A percentile compares a stretch with the other conserved stretches of the same genome.
Evolutionary conservation across 768 basidiomycete genomes (phyloP).

Genomic region (Amyloporia xantha): DNA sequence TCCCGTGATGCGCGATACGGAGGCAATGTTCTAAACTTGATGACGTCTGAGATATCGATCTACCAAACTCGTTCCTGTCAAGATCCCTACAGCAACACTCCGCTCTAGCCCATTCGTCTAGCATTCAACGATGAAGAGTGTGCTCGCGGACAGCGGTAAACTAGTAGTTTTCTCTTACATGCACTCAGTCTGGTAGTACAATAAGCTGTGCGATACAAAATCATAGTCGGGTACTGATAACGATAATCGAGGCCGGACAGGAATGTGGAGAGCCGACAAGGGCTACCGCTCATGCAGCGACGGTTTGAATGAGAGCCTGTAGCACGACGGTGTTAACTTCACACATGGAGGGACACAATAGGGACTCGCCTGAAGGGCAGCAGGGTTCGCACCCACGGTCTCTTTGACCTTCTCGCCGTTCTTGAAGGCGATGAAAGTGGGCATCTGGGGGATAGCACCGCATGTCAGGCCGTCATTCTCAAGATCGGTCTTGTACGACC

Average conservation of each 20-base stretch:
- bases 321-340: neutral
- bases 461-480: neutral
- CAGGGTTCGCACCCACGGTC: conserved; percentile 44
- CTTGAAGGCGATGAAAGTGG: conserved; percentile 35
- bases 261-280: neutral
- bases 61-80: neutral
- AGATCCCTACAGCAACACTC: neutral
- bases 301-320: neutral
- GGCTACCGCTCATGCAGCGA: neutral
- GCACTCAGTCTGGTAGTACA: conserved; percentile 1
- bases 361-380: conserved; percentile 32
- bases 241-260: neutral
- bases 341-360: neutral
- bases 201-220: conserved; percentile 1
- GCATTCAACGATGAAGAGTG: neutral
- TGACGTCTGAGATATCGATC: neutral
- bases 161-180: neutral
- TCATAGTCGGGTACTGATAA: conserved; percentile 2
- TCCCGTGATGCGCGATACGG: neutral
- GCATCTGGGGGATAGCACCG: conserved; percentile 28
- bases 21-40: neutral
- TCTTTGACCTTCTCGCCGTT: conserved; percentile 28
- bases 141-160: neutral
- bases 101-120: neutral
- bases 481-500: conserved; percentile 23